Conservation (phyloP, 2,329 filamentous ascomycete genomes). For the Alternaria atra region DNA sequence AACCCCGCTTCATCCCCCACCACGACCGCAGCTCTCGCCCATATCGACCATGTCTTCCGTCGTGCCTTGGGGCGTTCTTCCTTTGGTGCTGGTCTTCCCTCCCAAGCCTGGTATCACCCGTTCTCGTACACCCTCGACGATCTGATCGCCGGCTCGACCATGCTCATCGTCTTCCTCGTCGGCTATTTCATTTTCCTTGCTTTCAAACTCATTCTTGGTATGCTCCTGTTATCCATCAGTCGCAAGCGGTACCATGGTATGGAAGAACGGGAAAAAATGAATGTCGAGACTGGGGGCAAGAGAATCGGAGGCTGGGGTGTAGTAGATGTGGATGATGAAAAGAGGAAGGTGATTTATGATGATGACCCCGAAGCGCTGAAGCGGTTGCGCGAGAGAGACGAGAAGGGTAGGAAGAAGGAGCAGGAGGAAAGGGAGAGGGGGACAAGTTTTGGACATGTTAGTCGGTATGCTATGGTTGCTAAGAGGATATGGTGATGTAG, state of each 20-base stretch:
- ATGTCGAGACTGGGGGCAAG: conserved; percentile 73
- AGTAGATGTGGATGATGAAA: conserved; percentile 88
- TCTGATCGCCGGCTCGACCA: conserved; percentile 78
- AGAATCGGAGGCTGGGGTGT: conserved; percentile 83
- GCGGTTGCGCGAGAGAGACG: conserved; percentile 67
- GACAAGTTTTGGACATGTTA: conserved; percentile 72
- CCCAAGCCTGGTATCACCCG: conserved; percentile 42
- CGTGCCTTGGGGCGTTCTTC: conserved; percentile 78
- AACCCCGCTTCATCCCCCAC: conserved; percentile 71
- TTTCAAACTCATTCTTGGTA: conserved; percentile 83
- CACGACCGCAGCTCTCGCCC: conserved; percentile 78
- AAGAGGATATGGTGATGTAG: conserved; percentile 89
- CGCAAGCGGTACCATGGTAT: conserved; percentile 81
- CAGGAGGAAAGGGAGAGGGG: conserved; percentile 59
- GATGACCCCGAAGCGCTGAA: conserved; percentile 79
- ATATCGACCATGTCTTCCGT: conserved; percentile 79
- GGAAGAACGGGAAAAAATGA: conserved; percentile 70
- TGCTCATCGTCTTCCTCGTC: conserved; percentile 84
- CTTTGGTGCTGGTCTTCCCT: conserved; percentile 57
- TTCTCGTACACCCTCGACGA: conserved; percentile 72
- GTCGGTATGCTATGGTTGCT: conserved; percentile 91
- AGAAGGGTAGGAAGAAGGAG: conserved; percentile 69
- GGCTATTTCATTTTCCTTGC: conserved; percentile 86
- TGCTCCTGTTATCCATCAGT: conserved; percentile 82
- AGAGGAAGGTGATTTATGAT: conserved; percentile 83